Conservation (phyloP, 768 basidiomycete species). For the Russula olivacea region DNA sequence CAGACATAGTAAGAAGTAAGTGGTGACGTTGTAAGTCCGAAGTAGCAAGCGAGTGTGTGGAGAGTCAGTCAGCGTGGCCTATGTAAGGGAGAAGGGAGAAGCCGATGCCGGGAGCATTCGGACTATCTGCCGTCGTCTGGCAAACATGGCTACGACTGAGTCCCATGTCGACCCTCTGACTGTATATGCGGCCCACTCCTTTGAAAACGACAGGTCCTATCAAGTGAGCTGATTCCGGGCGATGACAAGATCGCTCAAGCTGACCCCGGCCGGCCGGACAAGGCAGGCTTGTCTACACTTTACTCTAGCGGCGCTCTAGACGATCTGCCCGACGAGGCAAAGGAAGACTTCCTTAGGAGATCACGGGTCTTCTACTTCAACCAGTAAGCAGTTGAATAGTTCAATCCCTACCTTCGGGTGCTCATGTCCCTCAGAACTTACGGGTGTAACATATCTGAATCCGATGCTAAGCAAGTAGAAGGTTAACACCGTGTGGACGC, state of each 20-base stretch:
- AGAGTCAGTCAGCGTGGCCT: neutral
- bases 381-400: conserved; percentile 33
- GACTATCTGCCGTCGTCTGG: no score
- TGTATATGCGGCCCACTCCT: conserved; percentile 37
- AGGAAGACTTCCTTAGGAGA: conserved; percentile 45
- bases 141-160: neutral
- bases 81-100: no score
- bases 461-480: conserved; percentile 15
- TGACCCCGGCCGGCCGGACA: conserved; percentile 24
- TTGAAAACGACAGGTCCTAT: conserved; percentile 51
- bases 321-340: conserved; percentile 35
- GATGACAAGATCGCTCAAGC: neutral
- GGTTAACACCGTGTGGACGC: neutral
- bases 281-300: conserved; percentile 65
- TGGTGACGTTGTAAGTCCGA: neutral
- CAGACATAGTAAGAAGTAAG: conserved; percentile 15
- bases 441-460: conserved; percentile 12
- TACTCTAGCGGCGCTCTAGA: conserved; percentile 39
- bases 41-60: neutral
- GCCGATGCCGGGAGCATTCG: neutral
- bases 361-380: conserved; percentile 73
- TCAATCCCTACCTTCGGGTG: neutral
- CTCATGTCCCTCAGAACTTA: conserved; percentile 6
- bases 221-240: conserved; percentile 40
- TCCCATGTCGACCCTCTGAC: conserved; percentile 3